Base-by-base conservation (phyloP, 2,329 filamentous ascomycete species). In the Aureobasidium lini region DNA sequence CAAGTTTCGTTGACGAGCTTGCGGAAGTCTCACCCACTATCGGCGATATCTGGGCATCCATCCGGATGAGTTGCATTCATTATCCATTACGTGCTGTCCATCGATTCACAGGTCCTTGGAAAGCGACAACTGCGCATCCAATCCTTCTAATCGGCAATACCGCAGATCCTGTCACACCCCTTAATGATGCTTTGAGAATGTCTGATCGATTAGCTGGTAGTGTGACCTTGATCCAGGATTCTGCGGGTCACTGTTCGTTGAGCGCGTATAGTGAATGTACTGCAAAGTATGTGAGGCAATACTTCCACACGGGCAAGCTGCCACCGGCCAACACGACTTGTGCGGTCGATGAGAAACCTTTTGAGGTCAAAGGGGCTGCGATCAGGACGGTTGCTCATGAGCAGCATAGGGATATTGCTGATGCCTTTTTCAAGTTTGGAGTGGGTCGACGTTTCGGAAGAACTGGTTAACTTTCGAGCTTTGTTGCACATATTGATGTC, bases 81-180 rank as follows among this genome's bases (percentile, higher is more conserved):
- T 23, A 37, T 10, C 18, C 34, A 8, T 2, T 42, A n/a, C 34
- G 49, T 8, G 4, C 37, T 23, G 31, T 37, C 6, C 7, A 53
- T 37, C 47, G 47, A n/a, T 49, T 36, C 32, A 15, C 6, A 6
- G 66, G 65, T 31, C 50, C 63, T 37, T 65, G 66, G 57, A 57
- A 36, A 11, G 69, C 63, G 61, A 71, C 76, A 32, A 82, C 78
- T 6, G 72, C 75, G 6, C 75, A 81, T 63, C 83, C 83, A 0
- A 71, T 86, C 34, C 73, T 86, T 6, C 81, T 84, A 65, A 70
- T 84, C 9, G 79, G 78, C 37, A 84, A 81, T 64, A 80, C 77
- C 0, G 74, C 79, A 9, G 83, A 86, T 60, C 84, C 84, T 0
- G 80, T 86, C 0, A 85, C 82, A 0, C 82, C 83, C 2, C 68